Evolutionary conservation across 257 asterid species (phyloP).

Genomic region (Gentiana straminea): DNA sequence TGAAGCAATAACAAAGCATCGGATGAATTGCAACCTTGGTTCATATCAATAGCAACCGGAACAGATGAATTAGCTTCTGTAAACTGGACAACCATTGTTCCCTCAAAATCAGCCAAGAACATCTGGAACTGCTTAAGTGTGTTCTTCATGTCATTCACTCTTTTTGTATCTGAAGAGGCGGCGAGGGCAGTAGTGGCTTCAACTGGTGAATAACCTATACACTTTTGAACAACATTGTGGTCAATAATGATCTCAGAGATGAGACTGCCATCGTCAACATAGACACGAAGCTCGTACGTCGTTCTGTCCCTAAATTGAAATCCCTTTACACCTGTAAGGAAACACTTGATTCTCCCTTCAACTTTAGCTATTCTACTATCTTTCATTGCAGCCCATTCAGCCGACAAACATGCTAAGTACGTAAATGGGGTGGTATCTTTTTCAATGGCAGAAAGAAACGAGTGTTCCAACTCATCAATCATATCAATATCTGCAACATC

Average conservation of each 20-base stretch:
- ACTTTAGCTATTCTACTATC: conserved; percentile 26
- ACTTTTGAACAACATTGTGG: conserved; percentile 48
- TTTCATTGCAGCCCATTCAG: conserved; percentile 37
- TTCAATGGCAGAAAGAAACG: conserved; percentile 35
- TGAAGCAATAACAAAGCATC: conserved; percentile 64
- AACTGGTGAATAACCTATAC: conserved; percentile 60
- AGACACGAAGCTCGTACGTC: conserved; percentile 64
- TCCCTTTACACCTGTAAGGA: conserved; percentile 71
- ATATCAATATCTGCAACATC: conserved; percentile 38
- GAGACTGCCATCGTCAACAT: conserved; percentile 92
- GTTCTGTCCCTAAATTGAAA: conserved; percentile 49
- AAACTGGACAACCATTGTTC: conserved; percentile 50
- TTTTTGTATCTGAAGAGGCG: conserved; percentile 34
- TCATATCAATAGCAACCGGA: conserved; percentile 74
- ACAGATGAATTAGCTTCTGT: conserved; percentile 21
- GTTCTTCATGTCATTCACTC: conserved; percentile 35
- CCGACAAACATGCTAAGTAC: conserved; percentile 76
- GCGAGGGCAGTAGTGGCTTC: conserved; percentile 54
- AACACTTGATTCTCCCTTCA: conserved; percentile 80
- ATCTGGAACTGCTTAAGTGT: conserved; percentile 50
- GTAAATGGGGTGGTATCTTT: conserved; percentile 59
- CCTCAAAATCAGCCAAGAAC: conserved; percentile 60
- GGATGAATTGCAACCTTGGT: conserved; percentile 60
- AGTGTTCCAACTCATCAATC: conserved; percentile 39
- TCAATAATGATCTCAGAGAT: conserved; percentile 69